Conservation (phyloP, 176 grass and related monocot species). For the Thalia dealbata region DNA sequence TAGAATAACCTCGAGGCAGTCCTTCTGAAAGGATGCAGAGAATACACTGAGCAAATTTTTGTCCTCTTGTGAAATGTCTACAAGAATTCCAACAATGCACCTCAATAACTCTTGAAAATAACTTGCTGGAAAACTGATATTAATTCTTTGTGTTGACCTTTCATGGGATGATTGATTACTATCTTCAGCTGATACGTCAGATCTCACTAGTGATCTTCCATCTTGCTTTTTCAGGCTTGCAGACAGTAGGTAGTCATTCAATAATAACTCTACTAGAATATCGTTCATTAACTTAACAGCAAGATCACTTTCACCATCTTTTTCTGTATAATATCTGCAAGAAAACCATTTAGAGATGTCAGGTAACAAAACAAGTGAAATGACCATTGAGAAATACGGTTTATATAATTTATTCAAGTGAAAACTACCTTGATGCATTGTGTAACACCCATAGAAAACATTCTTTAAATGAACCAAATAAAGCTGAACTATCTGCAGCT, state of each 20-base stretch:
- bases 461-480: slow-evolving; percentile 56
- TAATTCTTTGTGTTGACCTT: slow-evolving; percentile 22
- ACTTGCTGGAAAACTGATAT: slow-evolving; percentile 26
- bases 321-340: slow-evolving; percentile 40
- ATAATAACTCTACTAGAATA: slow-evolving; percentile 54
- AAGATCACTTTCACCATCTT: slow-evolving; percentile 34
- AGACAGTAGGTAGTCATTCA: slow-evolving; percentile 61
- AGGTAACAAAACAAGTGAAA: background rate
- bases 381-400: background rate
- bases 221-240: slow-evolving; percentile 19
- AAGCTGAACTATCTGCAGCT: slow-evolving; percentile 51
- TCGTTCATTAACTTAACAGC: slow-evolving; percentile 40
- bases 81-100: slow-evolving; percentile 61
- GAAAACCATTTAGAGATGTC: background rate
- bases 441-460: slow-evolving; percentile 64
- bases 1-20: slow-evolving; percentile 60
- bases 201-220: slow-evolving; percentile 4
- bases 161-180: slow-evolving; percentile 30
- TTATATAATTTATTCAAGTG: background rate
- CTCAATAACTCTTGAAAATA: slow-evolving; percentile 69
- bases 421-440: slow-evolving; percentile 51
- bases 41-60: slow-evolving; percentile 40
- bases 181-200: slow-evolving; percentile 23
- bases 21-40: slow-evolving; percentile 48
- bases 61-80: slow-evolving; percentile 35